These are phyloP conservation scores for Calocera cornea DNA, from an alignment of 768 basidiomycete genomes.

Conservation along the genomic window DNA sequence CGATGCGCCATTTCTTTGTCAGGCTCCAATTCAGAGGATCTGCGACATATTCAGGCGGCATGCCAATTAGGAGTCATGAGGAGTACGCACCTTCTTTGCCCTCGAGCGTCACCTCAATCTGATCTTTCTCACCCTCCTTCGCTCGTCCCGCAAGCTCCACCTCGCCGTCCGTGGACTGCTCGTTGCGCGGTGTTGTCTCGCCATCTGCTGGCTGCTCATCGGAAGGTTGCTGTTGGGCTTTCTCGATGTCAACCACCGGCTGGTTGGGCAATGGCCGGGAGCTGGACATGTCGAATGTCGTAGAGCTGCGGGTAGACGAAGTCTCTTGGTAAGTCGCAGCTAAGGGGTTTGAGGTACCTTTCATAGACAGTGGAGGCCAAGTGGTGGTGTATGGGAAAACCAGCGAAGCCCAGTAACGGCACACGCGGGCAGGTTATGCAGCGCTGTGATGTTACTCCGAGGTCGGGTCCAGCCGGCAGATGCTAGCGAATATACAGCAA, in stretches of 20 bases:
- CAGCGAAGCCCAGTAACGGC: too few relatives aligned
- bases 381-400: too few relatives aligned
- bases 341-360: neutral
- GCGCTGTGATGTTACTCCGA: too few relatives aligned
- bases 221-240: neutral
- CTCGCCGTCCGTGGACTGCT: neutral
- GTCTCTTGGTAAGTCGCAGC: neutral
- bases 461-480: too few relatives aligned
- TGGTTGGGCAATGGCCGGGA: neutral
- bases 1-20: conserved; percentile 18
- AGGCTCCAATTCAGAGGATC: conserved; percentile 13
- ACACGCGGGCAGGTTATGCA: too few relatives aligned
- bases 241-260: neutral
- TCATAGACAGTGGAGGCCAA: too few relatives aligned
- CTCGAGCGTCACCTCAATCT: neutral
- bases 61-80: too few relatives aligned
- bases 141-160: neutral
- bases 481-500: too few relatives aligned
- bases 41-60: neutral
- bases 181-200: neutral
- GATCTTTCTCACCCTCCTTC: neutral
- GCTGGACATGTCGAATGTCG: neutral
- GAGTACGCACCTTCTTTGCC: neutral
- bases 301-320: neutral
- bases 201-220: neutral